phyloP scores from a whole-genome alignment of 108 stramenopile genomes.

The Phaeodactylum tricornutum region DNA sequence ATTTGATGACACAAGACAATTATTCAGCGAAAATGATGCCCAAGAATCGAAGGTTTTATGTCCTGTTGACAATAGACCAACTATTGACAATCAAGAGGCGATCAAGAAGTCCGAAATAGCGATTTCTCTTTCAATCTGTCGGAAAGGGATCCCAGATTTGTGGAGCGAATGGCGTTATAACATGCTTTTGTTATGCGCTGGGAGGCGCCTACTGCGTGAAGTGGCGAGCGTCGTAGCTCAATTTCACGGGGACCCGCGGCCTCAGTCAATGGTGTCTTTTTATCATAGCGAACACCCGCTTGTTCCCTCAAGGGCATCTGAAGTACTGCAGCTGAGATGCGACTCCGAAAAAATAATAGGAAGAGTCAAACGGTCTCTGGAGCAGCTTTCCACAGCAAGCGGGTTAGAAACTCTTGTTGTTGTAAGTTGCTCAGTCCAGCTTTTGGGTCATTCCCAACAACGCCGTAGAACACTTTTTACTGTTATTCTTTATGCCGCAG shows the following conservation, averaged over 20 bases:
- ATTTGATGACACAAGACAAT: too few relatives aligned
- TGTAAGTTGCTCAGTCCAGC: constrained; percentile 31
- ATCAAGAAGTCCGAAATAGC: too few relatives aligned
- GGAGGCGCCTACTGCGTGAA: constrained; percentile 58
- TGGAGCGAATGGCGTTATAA: constrained; percentile 57
- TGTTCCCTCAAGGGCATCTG: constrained; percentile 36
- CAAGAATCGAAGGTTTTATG: too few relatives aligned
- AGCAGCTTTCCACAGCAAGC: constrained; percentile 22
- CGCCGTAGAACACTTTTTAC: constrained; percentile 34
- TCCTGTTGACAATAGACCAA: constrained; percentile 1
- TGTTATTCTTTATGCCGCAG: constrained; percentile 42
- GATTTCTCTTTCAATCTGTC: background rate
- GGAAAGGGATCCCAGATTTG: constrained; percentile 12
- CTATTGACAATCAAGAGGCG: too few relatives aligned
- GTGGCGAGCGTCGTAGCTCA: constrained; percentile 35
- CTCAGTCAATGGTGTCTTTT: constrained; percentile 16
- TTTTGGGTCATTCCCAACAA: constrained; percentile 21
- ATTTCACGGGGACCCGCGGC: constrained; percentile 39
- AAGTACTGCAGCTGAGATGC: constrained; percentile 54
- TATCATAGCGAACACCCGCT: constrained; percentile 17
- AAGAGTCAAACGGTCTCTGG: constrained; percentile 16
- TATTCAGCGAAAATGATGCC: too few relatives aligned
- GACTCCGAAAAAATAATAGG: constrained; percentile 40
- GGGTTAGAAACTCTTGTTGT: constrained; percentile 22
- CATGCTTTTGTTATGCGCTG: constrained; percentile 22